Evolutionary conservation across 2,329 filamentous ascomycete genomes (phyloP).

Genomic region (Phaeoacremonium minimum): DNA sequence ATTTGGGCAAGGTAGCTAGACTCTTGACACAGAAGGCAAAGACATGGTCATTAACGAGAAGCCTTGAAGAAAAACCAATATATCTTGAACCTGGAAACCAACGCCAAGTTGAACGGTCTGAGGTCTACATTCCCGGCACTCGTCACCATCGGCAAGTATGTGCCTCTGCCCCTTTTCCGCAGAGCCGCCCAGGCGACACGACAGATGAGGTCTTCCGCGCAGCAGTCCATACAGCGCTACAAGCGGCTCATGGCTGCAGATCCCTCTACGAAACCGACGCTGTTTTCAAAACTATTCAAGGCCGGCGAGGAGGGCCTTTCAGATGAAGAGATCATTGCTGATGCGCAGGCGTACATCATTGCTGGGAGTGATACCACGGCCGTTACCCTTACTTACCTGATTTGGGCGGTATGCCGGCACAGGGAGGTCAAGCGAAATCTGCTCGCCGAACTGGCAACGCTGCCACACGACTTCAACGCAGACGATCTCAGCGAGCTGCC

Average conservation of each 20-base stretch:
- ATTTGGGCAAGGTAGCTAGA: constrained; percentile 35
- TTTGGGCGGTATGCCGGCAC: constrained; percentile 30
- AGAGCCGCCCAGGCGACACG: constrained; percentile 2
- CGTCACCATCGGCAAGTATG: constrained; percentile 13
- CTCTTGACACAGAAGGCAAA: no score
- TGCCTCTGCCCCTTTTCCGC: constrained; percentile 17
- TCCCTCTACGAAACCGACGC: constrained; percentile 18
- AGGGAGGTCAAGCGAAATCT: constrained; percentile 23
- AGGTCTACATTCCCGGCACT: constrained; percentile 21
- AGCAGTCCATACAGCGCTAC: constrained; percentile 21
- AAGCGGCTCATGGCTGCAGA: constrained; percentile 13
- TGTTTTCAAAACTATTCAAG: constrained; percentile 31
- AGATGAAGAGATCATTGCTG: constrained; percentile 26
- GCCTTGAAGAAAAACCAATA: constrained; percentile 34
- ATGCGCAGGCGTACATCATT: constrained; percentile 39
- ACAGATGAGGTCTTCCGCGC: constrained; percentile 17
- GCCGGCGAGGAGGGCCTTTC: constrained; percentile 22
- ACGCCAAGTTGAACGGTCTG: constrained; percentile 16
- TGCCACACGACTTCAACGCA: constrained; percentile 25
- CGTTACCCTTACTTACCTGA: constrained; percentile 41
- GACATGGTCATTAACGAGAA: background rate
- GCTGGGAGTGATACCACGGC: constrained; percentile 50
- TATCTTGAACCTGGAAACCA: constrained; percentile 27
- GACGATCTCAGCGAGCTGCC: constrained; percentile 28
- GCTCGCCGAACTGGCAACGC: constrained; percentile 24